Percentiles rank a stretch among this genome's conserved stretches.
These are phyloP conservation scores for Geosiphon pyriformis DNA, from an alignment of 192 early-diverging fungal species.

Conservation along the genomic window DNA sequence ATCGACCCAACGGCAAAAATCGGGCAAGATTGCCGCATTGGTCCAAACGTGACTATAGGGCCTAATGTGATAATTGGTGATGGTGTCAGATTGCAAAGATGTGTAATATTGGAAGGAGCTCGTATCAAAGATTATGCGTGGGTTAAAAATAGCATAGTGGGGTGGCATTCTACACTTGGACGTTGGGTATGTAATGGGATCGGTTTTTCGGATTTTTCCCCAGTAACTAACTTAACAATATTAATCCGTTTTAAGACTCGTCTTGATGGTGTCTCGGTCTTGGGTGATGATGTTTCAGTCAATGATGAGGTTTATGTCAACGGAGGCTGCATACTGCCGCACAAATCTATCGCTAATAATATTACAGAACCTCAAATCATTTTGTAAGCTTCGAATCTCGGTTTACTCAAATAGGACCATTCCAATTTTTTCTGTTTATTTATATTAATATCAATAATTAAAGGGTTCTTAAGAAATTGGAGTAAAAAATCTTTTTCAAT, in stretches of 20 bases:
- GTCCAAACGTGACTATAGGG: constrained; percentile 95
- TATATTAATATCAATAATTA: too few species aligned
- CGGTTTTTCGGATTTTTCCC: background rate
- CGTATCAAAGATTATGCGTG: constrained; percentile 86
- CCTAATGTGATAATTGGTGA: constrained; percentile 87
- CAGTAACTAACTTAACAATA: background rate
- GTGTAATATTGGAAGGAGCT: constrained; percentile 82
- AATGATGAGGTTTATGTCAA: constrained; percentile 92
- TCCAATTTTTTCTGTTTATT: too few species aligned
- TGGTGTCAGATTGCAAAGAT: constrained; percentile 86
- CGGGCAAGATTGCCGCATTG: constrained; percentile 94
- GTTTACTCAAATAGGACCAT: too few species aligned
- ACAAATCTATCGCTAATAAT: constrained; percentile 87
- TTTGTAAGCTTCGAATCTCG: too few species aligned
- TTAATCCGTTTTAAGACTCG: constrained; percentile 47
- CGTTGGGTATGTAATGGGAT: constrained; percentile 61
- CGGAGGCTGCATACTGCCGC: constrained; percentile 92
- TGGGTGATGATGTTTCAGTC: constrained; percentile 96
- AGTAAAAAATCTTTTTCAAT: too few species aligned
- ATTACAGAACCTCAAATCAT: constrained; percentile 92
- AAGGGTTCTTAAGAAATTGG: too few species aligned
- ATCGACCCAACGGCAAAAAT: constrained; percentile 88
- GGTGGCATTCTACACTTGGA: constrained; percentile 94
- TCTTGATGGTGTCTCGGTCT: constrained; percentile 88
- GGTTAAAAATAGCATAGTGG: constrained; percentile 87